Evolutionary conservation across 805 yeast species (phyloP), one percentile per base, ranked within the genome.

Genomic region (Nakazawaea peltata): DNA sequence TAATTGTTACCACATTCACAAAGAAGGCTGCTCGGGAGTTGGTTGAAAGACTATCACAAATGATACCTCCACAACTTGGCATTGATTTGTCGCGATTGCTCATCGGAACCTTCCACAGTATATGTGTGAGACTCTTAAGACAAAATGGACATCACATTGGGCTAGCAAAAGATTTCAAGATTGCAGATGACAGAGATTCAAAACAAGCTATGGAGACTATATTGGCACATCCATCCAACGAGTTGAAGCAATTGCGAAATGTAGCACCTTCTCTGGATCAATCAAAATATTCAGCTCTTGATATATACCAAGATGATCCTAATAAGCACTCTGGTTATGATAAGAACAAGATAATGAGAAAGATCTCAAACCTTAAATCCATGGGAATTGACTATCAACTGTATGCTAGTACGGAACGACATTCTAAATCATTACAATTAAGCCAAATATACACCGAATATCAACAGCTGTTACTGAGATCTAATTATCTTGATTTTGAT

Each of bases 1-100:
- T 92, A 14, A 70, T 90, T 1, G 92, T 88, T 15, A 85, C 96
- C 5, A 88, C 97, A 0, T 90, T 90, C 60, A 90, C 97, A 10
- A 83, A 84, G 47, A 84, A 82, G 47, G 97, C 98, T 0, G 94
- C 97, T 2, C 70, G 65, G 34, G 97, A 90, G 57, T 79, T 90
- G 83, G 57, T 63, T 10, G 80, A 74, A 22, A 63, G 97, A 28
- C 56, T 90, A 14, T 37, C 34, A 0, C 30, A 17, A 4, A 25
- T 71, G 33, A 46, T 76, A 6, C 43, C 17, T 40, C 37, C 5
- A n/a, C n/a, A 2, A 14, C 39, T n/a, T 44, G 33, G 42, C 2
- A 49, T 61, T 1, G 56, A 63, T 24, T 44, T 64, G 3, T 51
- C 61, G 1, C 63, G 65, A 31, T 54, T 90, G 15, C 56, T 78